Conservation (phyloP, 441 rosid species). For the Pelargonium australe region DNA sequence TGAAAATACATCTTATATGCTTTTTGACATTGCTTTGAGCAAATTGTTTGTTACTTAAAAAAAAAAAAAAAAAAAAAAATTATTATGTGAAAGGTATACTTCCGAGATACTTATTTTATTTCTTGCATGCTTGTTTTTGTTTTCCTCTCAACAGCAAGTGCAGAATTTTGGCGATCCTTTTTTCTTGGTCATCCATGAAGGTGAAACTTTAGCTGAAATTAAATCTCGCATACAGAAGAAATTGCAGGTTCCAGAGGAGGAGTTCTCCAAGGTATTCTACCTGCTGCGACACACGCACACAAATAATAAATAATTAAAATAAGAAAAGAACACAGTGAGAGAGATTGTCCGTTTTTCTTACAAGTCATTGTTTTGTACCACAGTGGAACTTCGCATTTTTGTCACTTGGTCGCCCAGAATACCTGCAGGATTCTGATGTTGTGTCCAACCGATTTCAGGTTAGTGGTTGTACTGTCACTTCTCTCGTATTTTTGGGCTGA, state of each 20-base stretch:
- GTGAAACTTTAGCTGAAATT: conserved; percentile 76
- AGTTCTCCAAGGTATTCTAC: conserved; percentile 64
- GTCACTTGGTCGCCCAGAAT: conserved; percentile 85
- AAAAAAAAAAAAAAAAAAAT: neutral
- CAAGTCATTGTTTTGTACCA: neutral
- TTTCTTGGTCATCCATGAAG: conserved; percentile 89
- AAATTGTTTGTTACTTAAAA: no score
- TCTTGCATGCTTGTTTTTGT: conserved; percentile 11
- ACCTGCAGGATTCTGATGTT: conserved; percentile 64
- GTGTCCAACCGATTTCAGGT: conserved; percentile 81
- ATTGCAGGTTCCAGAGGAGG: conserved; percentile 83
- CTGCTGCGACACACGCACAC: neutral
- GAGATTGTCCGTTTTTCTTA: neutral
- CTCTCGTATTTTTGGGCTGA: neutral
- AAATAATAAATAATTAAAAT: neutral
- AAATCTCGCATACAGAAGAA: conserved; percentile 79
- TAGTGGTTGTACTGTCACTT: neutral
- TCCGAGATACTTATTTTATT: neutral
- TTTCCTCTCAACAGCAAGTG: conserved; percentile 52
- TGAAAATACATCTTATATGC: conserved; percentile 8
- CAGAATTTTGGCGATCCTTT: conserved; percentile 97
- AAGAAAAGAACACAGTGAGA: neutral
- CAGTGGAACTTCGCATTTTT: conserved; percentile 94
- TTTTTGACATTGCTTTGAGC: conserved; percentile 7
- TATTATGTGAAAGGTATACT: neutral